These are phyloP conservation scores for Clarireedia homoeocarpa DNA, from an alignment of 2,329 filamentous ascomycete genomes.

Conservation along the genomic window DNA sequence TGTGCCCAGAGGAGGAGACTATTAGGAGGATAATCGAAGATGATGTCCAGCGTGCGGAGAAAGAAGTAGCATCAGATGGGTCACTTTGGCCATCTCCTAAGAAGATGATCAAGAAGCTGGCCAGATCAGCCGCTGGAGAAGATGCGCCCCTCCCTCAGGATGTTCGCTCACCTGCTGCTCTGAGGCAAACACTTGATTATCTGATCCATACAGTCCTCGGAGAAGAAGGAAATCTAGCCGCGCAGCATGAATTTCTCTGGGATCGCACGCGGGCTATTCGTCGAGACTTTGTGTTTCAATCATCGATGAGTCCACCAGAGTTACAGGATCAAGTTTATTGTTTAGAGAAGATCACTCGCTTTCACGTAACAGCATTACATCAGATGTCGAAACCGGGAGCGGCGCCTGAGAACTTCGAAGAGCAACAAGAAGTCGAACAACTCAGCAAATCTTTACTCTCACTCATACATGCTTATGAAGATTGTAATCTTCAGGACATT, in stretches of 20 bases:
- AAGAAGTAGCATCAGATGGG: slow-evolving; percentile 33
- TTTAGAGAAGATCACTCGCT: slow-evolving; percentile 57
- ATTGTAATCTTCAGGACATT: slow-evolving; percentile 51
- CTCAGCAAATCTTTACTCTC: slow-evolving; percentile 58
- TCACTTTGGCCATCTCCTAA: slow-evolving; percentile 39
- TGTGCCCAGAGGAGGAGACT: slow-evolving; percentile 62
- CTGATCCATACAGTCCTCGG: slow-evolving; percentile 51
- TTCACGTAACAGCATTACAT: slow-evolving; percentile 58
- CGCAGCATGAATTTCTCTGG: slow-evolving; percentile 57
- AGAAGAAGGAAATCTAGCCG: slow-evolving; percentile 44
- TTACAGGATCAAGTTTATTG: slow-evolving; percentile 53
- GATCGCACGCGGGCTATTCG: slow-evolving; percentile 60
- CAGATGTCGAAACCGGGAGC: slow-evolving; percentile 50
- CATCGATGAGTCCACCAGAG: slow-evolving; percentile 46
- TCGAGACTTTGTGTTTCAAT: slow-evolving; percentile 61
- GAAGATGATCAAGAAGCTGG: slow-evolving; percentile 59
- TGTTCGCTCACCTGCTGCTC: slow-evolving; percentile 51
- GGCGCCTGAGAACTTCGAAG: slow-evolving; percentile 52
- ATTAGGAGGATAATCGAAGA: slow-evolving; percentile 54
- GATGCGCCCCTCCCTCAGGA: slow-evolving; percentile 62
- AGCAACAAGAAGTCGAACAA: slow-evolving; percentile 62
- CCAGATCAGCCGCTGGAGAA: slow-evolving; percentile 59
- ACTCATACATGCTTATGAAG: slow-evolving; percentile 58
- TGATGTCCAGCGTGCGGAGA: slow-evolving; percentile 50
- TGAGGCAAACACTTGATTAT: slow-evolving; percentile 55